These are phyloP conservation scores for Trichophyton rubrum DNA, from an alignment of 2,329 filamentous ascomycete genomes.

Conservation along the genomic window DNA sequence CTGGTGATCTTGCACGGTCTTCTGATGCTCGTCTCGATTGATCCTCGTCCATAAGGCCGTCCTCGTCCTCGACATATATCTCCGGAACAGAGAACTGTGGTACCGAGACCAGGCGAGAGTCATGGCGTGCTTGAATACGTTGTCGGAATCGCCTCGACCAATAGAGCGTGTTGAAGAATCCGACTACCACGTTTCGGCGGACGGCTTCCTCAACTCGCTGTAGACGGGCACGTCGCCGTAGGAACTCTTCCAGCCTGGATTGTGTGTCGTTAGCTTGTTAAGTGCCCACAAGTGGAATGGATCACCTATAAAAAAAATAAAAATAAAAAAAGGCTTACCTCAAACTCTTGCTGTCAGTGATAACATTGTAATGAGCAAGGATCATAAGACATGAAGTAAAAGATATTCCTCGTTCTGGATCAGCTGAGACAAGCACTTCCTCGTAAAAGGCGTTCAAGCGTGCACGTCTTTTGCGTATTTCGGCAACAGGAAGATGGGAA, in stretches of 20 bases:
- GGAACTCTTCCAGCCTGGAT: slow-evolving; percentile 73
- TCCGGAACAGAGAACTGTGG: slow-evolving; percentile 77
- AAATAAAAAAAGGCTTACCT: slow-evolving; percentile 40
- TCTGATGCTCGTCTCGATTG: not conserved
- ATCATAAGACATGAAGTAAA: slow-evolving; percentile 93
- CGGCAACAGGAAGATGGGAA: slow-evolving; percentile 56
- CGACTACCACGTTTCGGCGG: slow-evolving; percentile 73
- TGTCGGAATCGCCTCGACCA: slow-evolving; percentile 74
- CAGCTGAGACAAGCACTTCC: slow-evolving; percentile 85
- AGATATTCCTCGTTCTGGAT: slow-evolving; percentile 76
- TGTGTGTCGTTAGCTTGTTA: not conserved
- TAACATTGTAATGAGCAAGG: slow-evolving; percentile 95
- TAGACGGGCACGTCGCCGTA: slow-evolving; percentile 75
- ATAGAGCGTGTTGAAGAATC: slow-evolving; percentile 89
- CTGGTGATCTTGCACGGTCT: not conserved
- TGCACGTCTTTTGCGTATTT: slow-evolving; percentile 61
- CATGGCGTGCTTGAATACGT: slow-evolving; percentile 57
- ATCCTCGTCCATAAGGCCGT: slow-evolving; percentile 23
- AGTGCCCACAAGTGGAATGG: slow-evolving; percentile 12
- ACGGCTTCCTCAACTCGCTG: slow-evolving; percentile 94
- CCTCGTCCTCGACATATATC: slow-evolving; percentile 76
- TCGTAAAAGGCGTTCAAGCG: slow-evolving; percentile 94
- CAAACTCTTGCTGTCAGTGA: slow-evolving; percentile 92
- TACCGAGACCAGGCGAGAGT: slow-evolving; percentile 62
- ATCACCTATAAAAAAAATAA: not conserved